These are phyloP conservation scores for Diaporthe sp. DNA, from an alignment of 2,329 filamentous ascomycete species.

Conservation along the genomic window DNA sequence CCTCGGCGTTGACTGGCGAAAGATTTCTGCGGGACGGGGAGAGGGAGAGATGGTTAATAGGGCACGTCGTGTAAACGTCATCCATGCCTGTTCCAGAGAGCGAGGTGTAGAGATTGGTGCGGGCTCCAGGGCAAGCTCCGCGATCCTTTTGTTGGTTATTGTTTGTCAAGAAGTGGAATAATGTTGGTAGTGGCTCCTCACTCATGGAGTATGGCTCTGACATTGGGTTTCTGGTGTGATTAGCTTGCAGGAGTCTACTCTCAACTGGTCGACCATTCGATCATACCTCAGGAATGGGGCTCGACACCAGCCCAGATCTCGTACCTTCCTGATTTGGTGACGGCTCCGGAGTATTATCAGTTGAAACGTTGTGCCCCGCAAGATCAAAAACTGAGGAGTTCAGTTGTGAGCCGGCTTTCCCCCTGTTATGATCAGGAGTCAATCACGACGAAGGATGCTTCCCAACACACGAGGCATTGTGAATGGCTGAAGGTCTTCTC, in stretches of 20 bases:
- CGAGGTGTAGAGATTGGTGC: too few relatives aligned
- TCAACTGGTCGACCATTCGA: neutral
- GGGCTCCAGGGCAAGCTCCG: too few relatives aligned
- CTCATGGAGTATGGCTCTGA: neutral
- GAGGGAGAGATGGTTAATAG: too few relatives aligned
- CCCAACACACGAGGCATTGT: neutral
- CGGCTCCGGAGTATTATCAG: neutral
- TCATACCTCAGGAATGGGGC: neutral
- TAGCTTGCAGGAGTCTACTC: neutral
- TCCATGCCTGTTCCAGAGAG: too few relatives aligned
- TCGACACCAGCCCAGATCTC: neutral
- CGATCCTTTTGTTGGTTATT: too few relatives aligned
- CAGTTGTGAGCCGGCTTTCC: neutral
- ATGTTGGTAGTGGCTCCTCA: neutral
- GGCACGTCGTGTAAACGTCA: too few relatives aligned
- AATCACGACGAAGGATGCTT: too few relatives aligned
- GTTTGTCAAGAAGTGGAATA: neutral
- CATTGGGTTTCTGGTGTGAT: neutral
- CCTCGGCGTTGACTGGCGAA: too few relatives aligned
- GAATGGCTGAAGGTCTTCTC: neutral
- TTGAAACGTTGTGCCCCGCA: neutral
- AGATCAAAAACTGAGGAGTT: neutral
- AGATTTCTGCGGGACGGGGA: too few relatives aligned
- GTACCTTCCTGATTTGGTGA: slow-evolving; percentile 13
- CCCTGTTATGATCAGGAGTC: too few relatives aligned